Evolutionary conservation across 345 rosid genomes (phyloP).

Genomic region (Boechera stricta): DNA sequence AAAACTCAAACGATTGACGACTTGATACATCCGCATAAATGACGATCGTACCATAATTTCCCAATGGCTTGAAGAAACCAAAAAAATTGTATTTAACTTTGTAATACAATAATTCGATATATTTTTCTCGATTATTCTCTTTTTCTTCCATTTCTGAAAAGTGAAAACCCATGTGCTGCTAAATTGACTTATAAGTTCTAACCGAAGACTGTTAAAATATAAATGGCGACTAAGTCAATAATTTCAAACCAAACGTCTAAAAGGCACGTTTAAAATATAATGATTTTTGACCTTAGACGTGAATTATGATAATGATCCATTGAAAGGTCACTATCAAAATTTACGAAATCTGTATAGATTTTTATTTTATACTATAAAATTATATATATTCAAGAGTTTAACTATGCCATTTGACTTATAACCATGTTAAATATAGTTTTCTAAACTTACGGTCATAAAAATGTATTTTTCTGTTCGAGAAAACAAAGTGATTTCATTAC

Average conservation of each 20-base stretch:
- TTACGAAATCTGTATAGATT: neutral
- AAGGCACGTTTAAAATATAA: constrained; percentile 22
- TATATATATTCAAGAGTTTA: constrained; percentile 3
- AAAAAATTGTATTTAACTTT: neutral
- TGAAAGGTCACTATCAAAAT: constrained; percentile 20
- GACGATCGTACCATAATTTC: neutral
- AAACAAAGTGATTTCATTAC: neutral
- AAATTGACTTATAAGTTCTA: neutral
- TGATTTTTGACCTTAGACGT: constrained; percentile 32
- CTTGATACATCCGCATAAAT: constrained; percentile 10
- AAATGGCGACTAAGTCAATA: constrained; percentile 11
- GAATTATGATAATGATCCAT: constrained; percentile 21
- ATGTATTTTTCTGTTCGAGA: neutral
- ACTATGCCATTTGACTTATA: constrained; percentile 27
- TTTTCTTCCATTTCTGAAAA: too few species aligned
- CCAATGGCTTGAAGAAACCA: neutral
- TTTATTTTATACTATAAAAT: neutral
- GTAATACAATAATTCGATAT: too few species aligned
- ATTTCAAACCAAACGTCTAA: constrained; percentile 25
- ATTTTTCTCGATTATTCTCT: too few species aligned
- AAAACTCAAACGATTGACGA: constrained; percentile 9
- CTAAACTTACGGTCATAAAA: neutral
- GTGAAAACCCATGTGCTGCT: too few species aligned
- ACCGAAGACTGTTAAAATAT: neutral
- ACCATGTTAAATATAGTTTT: neutral